Conservation (phyloP, 352 stramenopile species). For the Pythium folliculosum region DNA sequence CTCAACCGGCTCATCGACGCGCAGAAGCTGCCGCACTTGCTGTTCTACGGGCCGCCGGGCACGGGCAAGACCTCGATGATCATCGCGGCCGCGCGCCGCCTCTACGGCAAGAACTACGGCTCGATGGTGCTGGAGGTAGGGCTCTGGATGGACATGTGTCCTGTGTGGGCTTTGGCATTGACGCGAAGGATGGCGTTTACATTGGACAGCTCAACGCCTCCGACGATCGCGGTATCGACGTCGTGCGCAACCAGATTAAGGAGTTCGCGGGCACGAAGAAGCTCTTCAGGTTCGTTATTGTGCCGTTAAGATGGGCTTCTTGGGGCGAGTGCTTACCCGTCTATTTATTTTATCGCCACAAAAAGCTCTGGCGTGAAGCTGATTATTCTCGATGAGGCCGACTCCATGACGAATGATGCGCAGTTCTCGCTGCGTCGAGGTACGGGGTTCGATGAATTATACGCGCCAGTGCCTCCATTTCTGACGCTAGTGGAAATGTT, state of each 20-base stretch:
- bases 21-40: constrained; percentile 96
- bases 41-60: constrained; percentile 97
- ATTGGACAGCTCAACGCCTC: constrained; percentile 94
- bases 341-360: not conserved
- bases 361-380: constrained; percentile 92
- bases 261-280: constrained; percentile 97
- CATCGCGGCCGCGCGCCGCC: constrained; percentile 92
- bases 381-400: constrained; percentile 98
- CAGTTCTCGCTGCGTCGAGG: constrained; percentile 94
- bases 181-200: not conserved
- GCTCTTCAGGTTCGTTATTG: constrained; percentile 84
- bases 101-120: constrained; percentile 95
- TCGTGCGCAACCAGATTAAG: constrained; percentile 98
- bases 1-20: constrained; percentile 95
- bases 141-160: no score
- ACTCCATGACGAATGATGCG: constrained; percentile 97
- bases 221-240: constrained; percentile 96
- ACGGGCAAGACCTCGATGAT: constrained; percentile 99
- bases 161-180: no score
- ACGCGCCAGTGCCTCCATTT: not conserved
- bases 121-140: constrained; percentile 93
- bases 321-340: not conserved
- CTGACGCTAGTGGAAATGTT: not conserved
- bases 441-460: constrained; percentile 11
- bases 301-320: not conserved